phyloP scores from a whole-genome alignment of 2,329 filamentous ascomycete species.

The Aspergillus pseudotamarii region DNA sequence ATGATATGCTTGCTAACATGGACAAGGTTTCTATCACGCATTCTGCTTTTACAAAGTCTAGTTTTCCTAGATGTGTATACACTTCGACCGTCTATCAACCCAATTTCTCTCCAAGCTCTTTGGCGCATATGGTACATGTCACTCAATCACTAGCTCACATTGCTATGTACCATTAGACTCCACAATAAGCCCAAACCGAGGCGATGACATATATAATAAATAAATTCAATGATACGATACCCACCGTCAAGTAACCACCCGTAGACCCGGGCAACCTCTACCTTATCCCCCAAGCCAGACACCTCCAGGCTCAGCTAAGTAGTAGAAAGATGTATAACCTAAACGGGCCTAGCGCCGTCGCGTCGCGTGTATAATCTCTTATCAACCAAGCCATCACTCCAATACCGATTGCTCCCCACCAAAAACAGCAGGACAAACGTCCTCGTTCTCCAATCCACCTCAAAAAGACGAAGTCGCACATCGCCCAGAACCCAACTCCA shows the following conservation, averaged over 20 bases:
- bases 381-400: conserved; percentile 9
- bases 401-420: background rate
- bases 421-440: background rate
- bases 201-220: background rate
- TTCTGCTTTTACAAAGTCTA: conserved; percentile 97
- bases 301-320: too few relatives aligned
- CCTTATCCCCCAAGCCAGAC: conserved; percentile 1
- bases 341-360: conserved; percentile 35
- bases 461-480: background rate
- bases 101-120: background rate
- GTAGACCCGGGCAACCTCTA: too few relatives aligned
- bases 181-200: background rate
- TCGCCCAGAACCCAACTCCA: background rate
- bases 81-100: background rate
- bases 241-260: background rate
- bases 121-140: background rate
- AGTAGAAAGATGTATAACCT: conserved; percentile 23
- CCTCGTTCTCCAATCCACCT: background rate
- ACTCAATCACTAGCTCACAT: background rate
- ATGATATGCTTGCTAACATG: conserved; percentile 17
- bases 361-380: conserved; percentile 27
- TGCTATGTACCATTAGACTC: background rate
- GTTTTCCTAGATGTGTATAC: too few relatives aligned
- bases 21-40: conserved; percentile 75
- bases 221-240: conserved; percentile 3